Conservation (phyloP, 768 basidiomycete genomes). For the Termitomyces sp. region DNA sequence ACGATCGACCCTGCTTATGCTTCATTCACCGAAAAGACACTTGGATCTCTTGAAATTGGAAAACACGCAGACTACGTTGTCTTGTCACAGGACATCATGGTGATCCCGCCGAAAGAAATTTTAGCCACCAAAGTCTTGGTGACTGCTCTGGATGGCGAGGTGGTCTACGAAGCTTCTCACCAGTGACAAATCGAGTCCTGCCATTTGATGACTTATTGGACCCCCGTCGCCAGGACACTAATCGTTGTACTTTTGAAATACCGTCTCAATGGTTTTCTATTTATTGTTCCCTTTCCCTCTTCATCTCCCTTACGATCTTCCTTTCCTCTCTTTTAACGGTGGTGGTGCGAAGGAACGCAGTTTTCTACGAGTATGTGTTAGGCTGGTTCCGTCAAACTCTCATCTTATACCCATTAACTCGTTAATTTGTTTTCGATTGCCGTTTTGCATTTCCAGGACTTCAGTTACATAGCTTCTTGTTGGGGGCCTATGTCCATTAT, state of each 20-base stretch:
- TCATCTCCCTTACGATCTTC: background rate
- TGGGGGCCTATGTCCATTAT: too few relatives aligned
- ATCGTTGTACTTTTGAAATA: background rate
- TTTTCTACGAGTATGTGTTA: background rate
- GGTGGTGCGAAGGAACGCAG: slow-evolving; percentile 9
- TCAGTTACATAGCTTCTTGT: too few relatives aligned
- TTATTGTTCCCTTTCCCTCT: background rate
- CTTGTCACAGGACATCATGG: slow-evolving; percentile 80
- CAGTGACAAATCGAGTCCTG: background rate
- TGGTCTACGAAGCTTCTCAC: slow-evolving; percentile 32
- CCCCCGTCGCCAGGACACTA: background rate
- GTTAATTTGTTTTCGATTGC: background rate
- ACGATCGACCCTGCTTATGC: slow-evolving; percentile 87
- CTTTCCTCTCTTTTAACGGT: slow-evolving; percentile 1
- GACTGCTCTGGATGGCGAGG: slow-evolving; percentile 75
- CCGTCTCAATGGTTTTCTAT: background rate
- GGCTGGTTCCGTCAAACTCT: slow-evolving; percentile 17
- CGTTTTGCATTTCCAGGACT: background rate
- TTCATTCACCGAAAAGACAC: slow-evolving; percentile 66
- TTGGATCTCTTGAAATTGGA: slow-evolving; percentile 77
- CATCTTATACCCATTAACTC: slow-evolving; percentile 15
- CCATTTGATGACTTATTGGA: background rate
- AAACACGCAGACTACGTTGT: slow-evolving; percentile 88
- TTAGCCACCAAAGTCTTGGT: slow-evolving; percentile 64
- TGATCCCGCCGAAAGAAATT: slow-evolving; percentile 52